phyloP scores from a whole-genome alignment of 768 basidiomycete species.

The Cystofilobasidium ferigula region DNA sequence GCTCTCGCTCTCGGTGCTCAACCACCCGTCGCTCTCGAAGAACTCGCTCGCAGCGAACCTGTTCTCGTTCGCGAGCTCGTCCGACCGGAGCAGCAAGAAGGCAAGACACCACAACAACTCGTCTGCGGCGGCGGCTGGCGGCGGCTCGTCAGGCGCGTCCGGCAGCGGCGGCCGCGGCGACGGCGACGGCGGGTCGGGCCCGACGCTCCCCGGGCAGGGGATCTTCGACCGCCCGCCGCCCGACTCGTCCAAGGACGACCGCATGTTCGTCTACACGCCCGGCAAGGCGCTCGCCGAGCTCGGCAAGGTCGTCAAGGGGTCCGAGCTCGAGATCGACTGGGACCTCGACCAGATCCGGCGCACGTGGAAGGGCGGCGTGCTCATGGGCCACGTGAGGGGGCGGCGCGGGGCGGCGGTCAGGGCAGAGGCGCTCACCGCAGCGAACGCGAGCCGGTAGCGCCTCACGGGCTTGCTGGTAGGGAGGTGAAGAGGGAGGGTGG shows the following conservation, averaged over 20 bases:
- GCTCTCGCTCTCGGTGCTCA: slow-evolving; percentile 21
- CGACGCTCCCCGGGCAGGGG: slow-evolving; percentile 28
- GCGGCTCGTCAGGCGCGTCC: not conserved
- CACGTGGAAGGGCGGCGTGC: slow-evolving; percentile 30
- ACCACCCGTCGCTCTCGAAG: slow-evolving; percentile 23
- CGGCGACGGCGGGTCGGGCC: slow-evolving; percentile 28
- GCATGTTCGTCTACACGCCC: slow-evolving; percentile 18
- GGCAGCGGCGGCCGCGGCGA: slow-evolving; percentile 23
- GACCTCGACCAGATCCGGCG: slow-evolving; percentile 33
- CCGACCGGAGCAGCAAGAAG: not conserved
- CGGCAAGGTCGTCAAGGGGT: slow-evolving; percentile 27
- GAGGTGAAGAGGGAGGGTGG: too few relatives aligned
- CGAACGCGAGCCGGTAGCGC: not conserved
- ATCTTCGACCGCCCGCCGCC: slow-evolving; percentile 29
- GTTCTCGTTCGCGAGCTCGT: slow-evolving; percentile 11
- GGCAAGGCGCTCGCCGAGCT: slow-evolving; percentile 33
- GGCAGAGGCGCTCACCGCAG: slow-evolving; percentile 11
- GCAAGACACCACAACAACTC: not conserved
- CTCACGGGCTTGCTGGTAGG: too few relatives aligned
- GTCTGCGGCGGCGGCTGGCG: not conserved
- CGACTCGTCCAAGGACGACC: slow-evolving; percentile 28
- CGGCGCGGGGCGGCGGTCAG: slow-evolving; percentile 26
- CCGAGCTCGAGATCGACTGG: slow-evolving; percentile 32
- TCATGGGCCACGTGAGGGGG: slow-evolving; percentile 24
- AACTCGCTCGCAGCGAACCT: slow-evolving; percentile 22